Base-by-base conservation (phyloP, 805 yeast species). In the Trichomonascus vanleenenianus region DNA sequence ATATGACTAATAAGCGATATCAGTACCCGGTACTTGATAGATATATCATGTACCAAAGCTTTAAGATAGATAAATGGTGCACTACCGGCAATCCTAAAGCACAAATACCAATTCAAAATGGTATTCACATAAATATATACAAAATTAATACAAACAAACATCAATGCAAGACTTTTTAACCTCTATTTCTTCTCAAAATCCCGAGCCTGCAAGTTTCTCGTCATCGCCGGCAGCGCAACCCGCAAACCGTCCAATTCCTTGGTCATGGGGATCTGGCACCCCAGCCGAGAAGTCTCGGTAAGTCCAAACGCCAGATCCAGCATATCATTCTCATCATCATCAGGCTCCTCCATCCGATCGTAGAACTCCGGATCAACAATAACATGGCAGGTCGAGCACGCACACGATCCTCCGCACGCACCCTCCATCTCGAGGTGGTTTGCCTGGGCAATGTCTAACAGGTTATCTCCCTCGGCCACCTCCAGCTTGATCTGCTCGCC, bases 401-500 rank as follows among this genome's bases (percentile, higher is more conserved):
- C 98, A 72, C 98, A 93, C 3, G 97, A 87, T 2, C 97, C 98
- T 18, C 98, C 98, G 66, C 98, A 93, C 0, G 98, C 98, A 39
- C 86, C 73, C 63, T 93, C 98, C 93, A 93, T 89, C 54, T 93
- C 98, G 47, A 93, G 65, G 57, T 89, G 83, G 60, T 89, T 67
- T 2, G 93, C 94, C 67, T 93, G 97, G 4, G 97, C 98, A 46
- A 93, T 87, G 62, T 93, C 98, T 61, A 93, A 68, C 22, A 93
- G 60, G 32, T 88, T 79, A 60, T 93, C 98, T 11, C 97, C 97
- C 55, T 83, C 96, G 2, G 91, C 82, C 1, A 83, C 97, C 59
- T 88, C 96, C 56, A 76, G 77, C 1, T 84, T 78, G 53, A 78
- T 71, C 61, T 88, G 96, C 37, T 75, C 71, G 3, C 97, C 97